A percentile compares a stretch with the other conserved stretches of the same genome.
These are phyloP conservation scores for Trichosanthes cucumerina DNA, from an alignment of 306 rosid species.

Conservation along the genomic window DNA sequence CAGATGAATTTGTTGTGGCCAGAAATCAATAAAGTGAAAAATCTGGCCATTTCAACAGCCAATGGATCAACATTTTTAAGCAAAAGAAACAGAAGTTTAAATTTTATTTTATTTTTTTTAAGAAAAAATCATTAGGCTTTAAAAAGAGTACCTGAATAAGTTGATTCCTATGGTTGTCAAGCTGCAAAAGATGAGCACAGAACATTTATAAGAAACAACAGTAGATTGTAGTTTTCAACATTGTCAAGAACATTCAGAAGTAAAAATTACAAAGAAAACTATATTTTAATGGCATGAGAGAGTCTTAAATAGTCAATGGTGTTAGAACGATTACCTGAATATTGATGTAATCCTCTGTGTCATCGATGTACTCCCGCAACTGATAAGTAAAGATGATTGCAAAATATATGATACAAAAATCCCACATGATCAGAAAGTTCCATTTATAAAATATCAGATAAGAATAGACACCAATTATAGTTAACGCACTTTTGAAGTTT, in stretches of 20 bases:
- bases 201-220: background rate
- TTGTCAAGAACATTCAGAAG: background rate
- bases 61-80: background rate
- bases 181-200: constrained; percentile 31
- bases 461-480: background rate
- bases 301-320: background rate
- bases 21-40: background rate
- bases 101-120: background rate
- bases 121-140: background rate
- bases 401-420: background rate
- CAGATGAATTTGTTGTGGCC: background rate
- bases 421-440: background rate
- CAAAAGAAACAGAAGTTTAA: background rate
- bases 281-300: background rate
- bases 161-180: constrained; percentile 62
- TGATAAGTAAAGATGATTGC: background rate
- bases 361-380: constrained; percentile 76
- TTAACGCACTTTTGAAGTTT: background rate
- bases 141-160: constrained; percentile 53
- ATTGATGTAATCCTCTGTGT: constrained; percentile 88
- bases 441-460: constrained; percentile 20
- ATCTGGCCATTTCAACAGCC: background rate
- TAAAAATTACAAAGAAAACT: background rate
- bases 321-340: constrained; percentile 43
- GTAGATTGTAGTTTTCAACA: background rate